These are phyloP conservation scores for Boletus reticulatus DNA, from an alignment of 768 basidiomycete genomes.

Conservation along the genomic window DNA sequence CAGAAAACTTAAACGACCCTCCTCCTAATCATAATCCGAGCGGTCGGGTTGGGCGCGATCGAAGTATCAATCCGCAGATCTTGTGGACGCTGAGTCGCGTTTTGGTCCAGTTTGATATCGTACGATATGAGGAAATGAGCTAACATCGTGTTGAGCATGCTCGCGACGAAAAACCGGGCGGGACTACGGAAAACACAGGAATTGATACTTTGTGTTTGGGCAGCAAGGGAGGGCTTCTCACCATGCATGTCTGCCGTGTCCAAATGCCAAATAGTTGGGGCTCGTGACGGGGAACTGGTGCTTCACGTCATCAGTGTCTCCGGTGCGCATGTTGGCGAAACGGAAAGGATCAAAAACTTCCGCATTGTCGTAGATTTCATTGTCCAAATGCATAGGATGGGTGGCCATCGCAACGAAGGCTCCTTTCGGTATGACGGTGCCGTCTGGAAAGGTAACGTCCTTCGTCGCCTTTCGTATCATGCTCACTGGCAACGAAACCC, in stretches of 20 bases:
- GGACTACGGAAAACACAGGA: conserved; percentile 1
- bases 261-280: conserved; percentile 37
- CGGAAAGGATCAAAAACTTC: conserved; percentile 29
- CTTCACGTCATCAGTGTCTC: conserved; percentile 31
- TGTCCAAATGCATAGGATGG: conserved; percentile 22
- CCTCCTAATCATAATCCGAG: conserved; percentile 16
- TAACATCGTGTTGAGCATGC: conserved; percentile 12
- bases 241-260: conserved; percentile 24
- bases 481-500: neutral
- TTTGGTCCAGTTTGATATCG: conserved; percentile 17
- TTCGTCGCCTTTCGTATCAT: conserved; percentile 10
- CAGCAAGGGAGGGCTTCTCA: neutral
- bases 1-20: neutral
- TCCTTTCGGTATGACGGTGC: conserved; percentile 36
- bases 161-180: conserved; percentile 13
- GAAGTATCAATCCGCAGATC: neutral
- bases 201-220: too few relatives aligned
- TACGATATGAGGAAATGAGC: conserved; percentile 17
- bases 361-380: conserved; percentile 32
- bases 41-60: conserved; percentile 2
- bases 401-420: conserved; percentile 24
- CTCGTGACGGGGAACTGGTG: conserved; percentile 34
- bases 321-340: conserved; percentile 37
- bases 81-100: neutral
- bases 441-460: conserved; percentile 33